Evolutionary conservation across 2,329 filamentous ascomycete species (phyloP).

Genomic region (Botrytis pseudocinerea): DNA sequence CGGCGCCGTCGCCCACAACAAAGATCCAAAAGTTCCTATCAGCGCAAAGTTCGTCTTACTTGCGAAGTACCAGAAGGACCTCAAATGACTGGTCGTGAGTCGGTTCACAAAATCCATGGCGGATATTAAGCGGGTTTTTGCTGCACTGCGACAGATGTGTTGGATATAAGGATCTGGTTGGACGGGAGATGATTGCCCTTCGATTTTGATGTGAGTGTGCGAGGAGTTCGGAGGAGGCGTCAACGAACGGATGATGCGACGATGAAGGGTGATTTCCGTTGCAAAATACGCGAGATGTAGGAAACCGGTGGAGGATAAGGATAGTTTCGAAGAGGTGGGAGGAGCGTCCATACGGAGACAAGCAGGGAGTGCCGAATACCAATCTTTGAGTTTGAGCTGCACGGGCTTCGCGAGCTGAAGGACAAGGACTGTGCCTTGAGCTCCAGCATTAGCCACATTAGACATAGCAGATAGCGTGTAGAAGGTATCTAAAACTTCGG

Average conservation of each 20-base stretch:
- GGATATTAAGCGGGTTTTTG: slow-evolving; percentile 90
- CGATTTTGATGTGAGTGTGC: slow-evolving; percentile 42
- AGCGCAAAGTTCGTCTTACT: slow-evolving; percentile 90
- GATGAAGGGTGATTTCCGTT: slow-evolving; percentile 89
- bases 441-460: slow-evolving; percentile 63
- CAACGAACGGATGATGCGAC: slow-evolving; percentile 84
- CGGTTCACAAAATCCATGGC: slow-evolving; percentile 98
- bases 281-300: slow-evolving; percentile 92
- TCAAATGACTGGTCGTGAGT: slow-evolving; percentile 79
- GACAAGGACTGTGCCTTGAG: slow-evolving; percentile 70
- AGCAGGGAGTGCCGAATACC: slow-evolving; percentile 68
- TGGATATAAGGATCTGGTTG: slow-evolving; percentile 76
- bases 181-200: slow-evolving; percentile 37
- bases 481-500: slow-evolving; percentile 80
- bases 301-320: slow-evolving; percentile 67
- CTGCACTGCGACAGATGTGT: slow-evolving; percentile 89
- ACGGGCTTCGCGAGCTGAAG: slow-evolving; percentile 77
- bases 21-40: slow-evolving; percentile 88
- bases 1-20: slow-evolving; percentile 86
- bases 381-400: slow-evolving; percentile 79
- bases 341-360: slow-evolving; percentile 66
- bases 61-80: slow-evolving; percentile 91
- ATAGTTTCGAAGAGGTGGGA: slow-evolving; percentile 45
- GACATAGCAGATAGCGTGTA: slow-evolving; percentile 78
- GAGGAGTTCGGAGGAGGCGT: slow-evolving; percentile 49